phyloP scores from a whole-genome alignment of 192 early-diverging fungal species.

The Podochytrium sp. region DNA sequence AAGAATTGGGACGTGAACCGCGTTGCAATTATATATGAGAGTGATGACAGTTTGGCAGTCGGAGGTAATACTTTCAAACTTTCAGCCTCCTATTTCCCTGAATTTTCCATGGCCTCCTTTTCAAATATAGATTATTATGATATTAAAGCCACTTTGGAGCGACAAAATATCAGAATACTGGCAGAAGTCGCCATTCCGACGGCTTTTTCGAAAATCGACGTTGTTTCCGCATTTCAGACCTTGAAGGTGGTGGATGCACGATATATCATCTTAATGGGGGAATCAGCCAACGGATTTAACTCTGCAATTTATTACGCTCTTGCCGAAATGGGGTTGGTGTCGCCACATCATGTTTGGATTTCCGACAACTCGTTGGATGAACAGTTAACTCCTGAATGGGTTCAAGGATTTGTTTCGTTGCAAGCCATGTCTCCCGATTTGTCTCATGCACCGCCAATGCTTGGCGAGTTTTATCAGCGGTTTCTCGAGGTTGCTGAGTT shows the following conservation, averaged over 20 bases:
- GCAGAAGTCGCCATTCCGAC: background rate
- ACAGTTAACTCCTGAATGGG: no score
- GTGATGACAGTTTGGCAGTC: conserved; percentile 8
- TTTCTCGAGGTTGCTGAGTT: background rate
- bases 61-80: background rate
- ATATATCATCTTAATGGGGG: background rate
- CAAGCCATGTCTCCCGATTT: no score
- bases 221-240: background rate
- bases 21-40: conserved; percentile 3
- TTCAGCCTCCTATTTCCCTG: no score
- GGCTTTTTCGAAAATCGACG: background rate
- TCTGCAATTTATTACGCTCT: background rate
- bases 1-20: conserved; percentile 7
- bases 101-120: no score
- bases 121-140: background rate
- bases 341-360: background rate
- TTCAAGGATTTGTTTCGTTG: no score
- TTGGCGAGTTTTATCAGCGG: background rate
- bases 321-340: background rate
- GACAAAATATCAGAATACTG: background rate
- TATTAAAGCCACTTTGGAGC: background rate
- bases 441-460: no score
- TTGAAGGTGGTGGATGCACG: background rate
- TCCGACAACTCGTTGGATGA: no score
- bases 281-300: background rate